Percentiles rank a stretch among this genome's conserved stretches.
Evolutionary conservation across 805 yeast species (phyloP).

Genomic region (Priceomyces castillae): DNA sequence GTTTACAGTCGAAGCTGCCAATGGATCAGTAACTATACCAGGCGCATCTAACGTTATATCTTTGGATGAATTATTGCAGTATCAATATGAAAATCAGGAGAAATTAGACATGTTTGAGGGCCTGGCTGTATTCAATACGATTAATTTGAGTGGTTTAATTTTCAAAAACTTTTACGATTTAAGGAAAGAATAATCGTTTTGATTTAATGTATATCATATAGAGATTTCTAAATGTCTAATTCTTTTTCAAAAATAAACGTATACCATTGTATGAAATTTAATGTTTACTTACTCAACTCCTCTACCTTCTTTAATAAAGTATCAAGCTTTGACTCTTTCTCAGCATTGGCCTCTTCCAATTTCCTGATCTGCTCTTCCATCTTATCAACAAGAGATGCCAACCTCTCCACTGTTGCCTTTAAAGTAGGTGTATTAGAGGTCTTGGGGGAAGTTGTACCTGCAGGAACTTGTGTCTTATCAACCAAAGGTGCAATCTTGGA

Average conservation of each 20-base stretch:
- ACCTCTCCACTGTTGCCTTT: constrained; percentile 67
- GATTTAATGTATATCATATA: background rate
- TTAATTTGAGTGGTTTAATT: constrained; percentile 63
- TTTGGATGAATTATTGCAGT: constrained; percentile 66
- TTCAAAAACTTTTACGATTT: constrained; percentile 73
- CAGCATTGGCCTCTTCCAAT: constrained; percentile 52
- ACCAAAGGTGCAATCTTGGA: constrained; percentile 2
- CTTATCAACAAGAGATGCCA: constrained; percentile 54
- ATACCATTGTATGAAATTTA: background rate
- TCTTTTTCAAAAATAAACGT: too few relatives aligned
- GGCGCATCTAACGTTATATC: constrained; percentile 57
- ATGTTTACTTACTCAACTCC: constrained; percentile 41
- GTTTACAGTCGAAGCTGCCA: constrained; percentile 72
- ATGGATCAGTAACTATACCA: constrained; percentile 65
- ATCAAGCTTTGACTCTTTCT: constrained; percentile 61
- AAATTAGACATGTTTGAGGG: constrained; percentile 61
- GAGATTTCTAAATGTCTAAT: constrained; percentile 2
- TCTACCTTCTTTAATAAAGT: constrained; percentile 63
- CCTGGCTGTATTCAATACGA: constrained; percentile 66
- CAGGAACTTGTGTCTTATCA: too few relatives aligned
- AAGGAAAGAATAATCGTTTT: constrained; percentile 21
- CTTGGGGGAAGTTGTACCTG: too few relatives aligned
- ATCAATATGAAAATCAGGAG: constrained; percentile 67
- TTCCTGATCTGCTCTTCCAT: constrained; percentile 55
- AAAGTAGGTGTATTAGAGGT: constrained; percentile 53